Evolutionary conservation across 1,139 yeast species (phyloP).

Genomic region (Candida anutae): DNA sequence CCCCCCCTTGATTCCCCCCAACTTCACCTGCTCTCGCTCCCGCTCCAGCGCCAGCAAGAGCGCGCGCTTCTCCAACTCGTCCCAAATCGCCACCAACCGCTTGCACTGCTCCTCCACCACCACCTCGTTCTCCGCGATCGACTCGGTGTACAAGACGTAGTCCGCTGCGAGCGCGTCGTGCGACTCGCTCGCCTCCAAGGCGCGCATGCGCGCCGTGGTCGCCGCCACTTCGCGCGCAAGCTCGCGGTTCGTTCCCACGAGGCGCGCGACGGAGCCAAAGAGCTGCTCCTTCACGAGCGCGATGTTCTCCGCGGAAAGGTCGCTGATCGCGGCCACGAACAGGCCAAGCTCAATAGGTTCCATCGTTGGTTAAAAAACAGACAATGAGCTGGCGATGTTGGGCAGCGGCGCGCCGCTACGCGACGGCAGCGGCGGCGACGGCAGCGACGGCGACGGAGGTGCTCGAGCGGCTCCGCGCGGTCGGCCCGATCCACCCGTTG

Average conservation of each 20-base stretch:
- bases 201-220: constrained; percentile 6
- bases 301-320: constrained; percentile 26
- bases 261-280: constrained; percentile 18
- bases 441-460: constrained; percentile 1
- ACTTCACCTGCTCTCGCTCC: too few species aligned
- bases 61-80: constrained; percentile 14
- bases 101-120: constrained; percentile 23
- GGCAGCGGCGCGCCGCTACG: too few species aligned
- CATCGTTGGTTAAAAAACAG: too few species aligned
- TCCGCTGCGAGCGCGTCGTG: constrained; percentile 15
- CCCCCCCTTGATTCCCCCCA: constrained; percentile 3
- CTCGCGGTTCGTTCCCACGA: constrained; percentile 24
- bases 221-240: constrained; percentile 19
- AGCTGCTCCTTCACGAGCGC: constrained; percentile 18
- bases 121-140: constrained; percentile 26
- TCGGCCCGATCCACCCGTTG: constrained; percentile 45
- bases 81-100: constrained; percentile 15
- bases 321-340: constrained; percentile 25
- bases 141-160: constrained; percentile 18
- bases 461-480: constrained; percentile 5
- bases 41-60: too few species aligned
- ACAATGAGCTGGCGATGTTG: not conserved
- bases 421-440: too few species aligned
- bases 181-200: constrained; percentile 5
- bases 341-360: constrained; percentile 21